A percentile compares a stretch with the other conserved stretches of the same genome.
phyloP scores from a whole-genome alignment of 1,284 basidiomycete genomes.

The Trichosporon inkin region DNA sequence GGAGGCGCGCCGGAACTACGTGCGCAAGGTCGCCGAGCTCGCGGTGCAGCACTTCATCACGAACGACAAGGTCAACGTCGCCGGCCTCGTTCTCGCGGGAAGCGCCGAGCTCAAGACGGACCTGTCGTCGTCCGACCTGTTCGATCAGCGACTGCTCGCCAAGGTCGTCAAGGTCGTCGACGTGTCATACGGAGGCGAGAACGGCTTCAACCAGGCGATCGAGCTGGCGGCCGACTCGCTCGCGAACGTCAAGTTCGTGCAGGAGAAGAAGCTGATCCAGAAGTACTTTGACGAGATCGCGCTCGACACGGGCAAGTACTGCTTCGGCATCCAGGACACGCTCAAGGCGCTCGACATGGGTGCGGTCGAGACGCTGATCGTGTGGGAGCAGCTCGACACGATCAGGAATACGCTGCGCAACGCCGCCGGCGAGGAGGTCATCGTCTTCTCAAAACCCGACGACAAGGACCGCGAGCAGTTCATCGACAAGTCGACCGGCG shows the following conservation, averaged over 20 bases:
- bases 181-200: slow-evolving; percentile 98
- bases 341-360: slow-evolving; percentile 95
- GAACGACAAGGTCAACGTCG: slow-evolving; percentile 96
- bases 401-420: slow-evolving; percentile 81
- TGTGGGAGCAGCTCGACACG: slow-evolving; percentile 95
- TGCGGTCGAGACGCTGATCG: slow-evolving; percentile 93
- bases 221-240: slow-evolving; percentile 94
- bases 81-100: slow-evolving; percentile 94
- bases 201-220: slow-evolving; percentile 98
- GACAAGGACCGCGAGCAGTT: slow-evolving; percentile 86
- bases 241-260: slow-evolving; percentile 98
- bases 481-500: slow-evolving; percentile 85
- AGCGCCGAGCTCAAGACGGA: slow-evolving; percentile 99
- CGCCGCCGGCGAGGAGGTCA: slow-evolving; percentile 75
- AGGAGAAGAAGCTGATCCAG: slow-evolving; percentile 96
- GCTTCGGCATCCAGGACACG: slow-evolving; percentile 96
- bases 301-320: slow-evolving; percentile 94
- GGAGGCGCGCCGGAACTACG: slow-evolving; percentile 99
- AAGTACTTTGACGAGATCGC: slow-evolving; percentile 99
- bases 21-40: slow-evolving; percentile 94
- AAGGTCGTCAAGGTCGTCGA: slow-evolving; percentile 98
- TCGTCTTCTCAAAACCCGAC: slow-evolving; percentile 72
- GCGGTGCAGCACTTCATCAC: slow-evolving; percentile 99
- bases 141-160: slow-evolving; percentile 78
- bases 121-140: slow-evolving; percentile 92